phyloP scores from a whole-genome alignment of 1,284 basidiomycete species.

The Boletellus deceptivus region DNA sequence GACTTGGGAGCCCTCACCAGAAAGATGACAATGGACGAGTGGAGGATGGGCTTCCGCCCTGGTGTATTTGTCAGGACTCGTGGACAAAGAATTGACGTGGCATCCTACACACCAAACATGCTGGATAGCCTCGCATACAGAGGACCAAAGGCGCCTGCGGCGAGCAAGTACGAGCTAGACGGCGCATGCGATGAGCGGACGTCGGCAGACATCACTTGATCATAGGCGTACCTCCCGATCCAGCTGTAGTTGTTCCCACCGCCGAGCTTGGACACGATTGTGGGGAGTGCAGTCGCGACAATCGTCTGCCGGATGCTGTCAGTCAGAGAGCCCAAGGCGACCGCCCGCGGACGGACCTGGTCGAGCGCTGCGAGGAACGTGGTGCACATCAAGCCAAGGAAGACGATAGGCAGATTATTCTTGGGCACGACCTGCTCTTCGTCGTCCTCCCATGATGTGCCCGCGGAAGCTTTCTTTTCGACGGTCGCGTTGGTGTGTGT shows the following conservation, averaged over 20 bases:
- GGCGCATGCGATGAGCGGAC: not conserved
- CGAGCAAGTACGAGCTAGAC: constrained; percentile 68
- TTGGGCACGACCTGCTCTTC: constrained; percentile 58
- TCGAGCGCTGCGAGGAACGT: constrained; percentile 61
- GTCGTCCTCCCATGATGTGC: constrained; percentile 51
- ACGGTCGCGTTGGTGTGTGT: not conserved
- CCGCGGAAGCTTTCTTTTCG: constrained; percentile 37
- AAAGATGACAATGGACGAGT: constrained; percentile 65
- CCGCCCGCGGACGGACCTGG: constrained; percentile 40
- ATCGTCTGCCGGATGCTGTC: constrained; percentile 50
- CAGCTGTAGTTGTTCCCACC: constrained; percentile 70
- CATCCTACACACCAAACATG: constrained; percentile 39
- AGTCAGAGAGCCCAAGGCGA: not conserved
- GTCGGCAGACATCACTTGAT: not conserved
- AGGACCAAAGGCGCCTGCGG: constrained; percentile 65
- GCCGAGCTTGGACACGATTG: constrained; percentile 68
- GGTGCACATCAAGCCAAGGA: constrained; percentile 51
- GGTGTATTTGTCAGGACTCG: not conserved
- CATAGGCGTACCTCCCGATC: constrained; percentile 62
- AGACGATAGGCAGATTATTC: constrained; percentile 54
- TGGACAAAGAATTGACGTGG: not conserved
- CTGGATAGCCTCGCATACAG: constrained; percentile 78
- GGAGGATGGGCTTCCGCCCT: constrained; percentile 77
- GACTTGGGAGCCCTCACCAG: constrained; percentile 52
- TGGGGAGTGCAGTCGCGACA: constrained; percentile 78